A percentile compares a stretch with the other conserved stretches of the same genome.
Conservation (phyloP, 2,329 filamentous ascomycete genomes). For the Xylariales sp. region DNA sequence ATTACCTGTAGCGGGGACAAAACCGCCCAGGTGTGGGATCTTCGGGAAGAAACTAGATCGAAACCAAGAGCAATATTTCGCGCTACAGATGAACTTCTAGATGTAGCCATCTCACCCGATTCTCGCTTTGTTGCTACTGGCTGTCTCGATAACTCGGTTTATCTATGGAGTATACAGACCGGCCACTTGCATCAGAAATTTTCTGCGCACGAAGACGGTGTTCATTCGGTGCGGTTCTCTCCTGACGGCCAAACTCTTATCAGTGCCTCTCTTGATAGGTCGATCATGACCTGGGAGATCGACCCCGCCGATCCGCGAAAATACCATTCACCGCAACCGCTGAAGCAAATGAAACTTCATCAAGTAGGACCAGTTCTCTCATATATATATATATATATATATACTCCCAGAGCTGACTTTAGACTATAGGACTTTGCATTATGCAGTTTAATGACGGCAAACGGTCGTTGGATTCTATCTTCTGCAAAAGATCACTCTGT, state of each 20-base stretch:
- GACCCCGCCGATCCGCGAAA: not conserved
- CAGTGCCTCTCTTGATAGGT: not conserved
- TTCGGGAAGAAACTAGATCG: not conserved
- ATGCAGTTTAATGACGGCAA: not conserved
- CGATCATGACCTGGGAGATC: slow-evolving; percentile 11
- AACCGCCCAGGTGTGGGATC: slow-evolving; percentile 6
- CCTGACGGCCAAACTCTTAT: slow-evolving; percentile 20
- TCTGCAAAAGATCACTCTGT: not conserved
- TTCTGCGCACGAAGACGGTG: not conserved
- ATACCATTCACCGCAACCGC: not conserved
- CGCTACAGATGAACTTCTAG: not conserved
- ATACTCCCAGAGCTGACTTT: slow-evolving; percentile 3
- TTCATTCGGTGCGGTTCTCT: slow-evolving; percentile 3
- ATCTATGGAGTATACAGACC: not conserved
- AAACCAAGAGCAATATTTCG: not conserved
- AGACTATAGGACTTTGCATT: slow-evolving; percentile 3
- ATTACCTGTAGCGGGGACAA: not conserved
- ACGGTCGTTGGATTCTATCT: slow-evolving; percentile 24
- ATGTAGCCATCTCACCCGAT: slow-evolving; percentile 17
- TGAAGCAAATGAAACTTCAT: slow-evolving; percentile 15
- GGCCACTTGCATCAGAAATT: not conserved
- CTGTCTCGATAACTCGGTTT: not conserved
- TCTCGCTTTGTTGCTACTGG: slow-evolving; percentile 2
- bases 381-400: not conserved
- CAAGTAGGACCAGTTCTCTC: slow-evolving; percentile 3